Conservation (phyloP, 2,329 filamentous ascomycete genomes). For the Aspergillus jensenii region DNA sequence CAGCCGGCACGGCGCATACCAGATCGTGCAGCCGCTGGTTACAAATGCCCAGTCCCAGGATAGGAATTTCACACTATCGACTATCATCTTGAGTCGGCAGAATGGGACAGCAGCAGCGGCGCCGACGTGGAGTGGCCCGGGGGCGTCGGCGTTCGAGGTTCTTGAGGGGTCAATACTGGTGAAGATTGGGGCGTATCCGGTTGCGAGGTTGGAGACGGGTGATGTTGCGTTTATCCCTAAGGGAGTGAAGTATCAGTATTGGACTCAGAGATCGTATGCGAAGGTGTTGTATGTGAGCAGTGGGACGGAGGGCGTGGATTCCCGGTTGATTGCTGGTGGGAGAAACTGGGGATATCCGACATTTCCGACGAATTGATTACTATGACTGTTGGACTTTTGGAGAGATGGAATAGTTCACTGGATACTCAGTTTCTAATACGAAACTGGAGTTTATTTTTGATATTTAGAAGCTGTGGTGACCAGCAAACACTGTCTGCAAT, state of each 20-base stretch:
- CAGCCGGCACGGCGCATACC: slow-evolving; percentile 37
- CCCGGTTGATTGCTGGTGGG: slow-evolving; percentile 6
- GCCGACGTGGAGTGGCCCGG: slow-evolving; percentile 24
- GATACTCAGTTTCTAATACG: too few relatives aligned
- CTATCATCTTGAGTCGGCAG: slow-evolving; percentile 38
- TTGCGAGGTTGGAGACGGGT: slow-evolving; percentile 32
- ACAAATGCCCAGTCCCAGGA: slow-evolving; percentile 39
- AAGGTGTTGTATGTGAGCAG: slow-evolving; percentile 25
- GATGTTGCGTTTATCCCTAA: slow-evolving; percentile 43
- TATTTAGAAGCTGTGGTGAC: too few relatives aligned
- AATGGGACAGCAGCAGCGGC: slow-evolving; percentile 14
- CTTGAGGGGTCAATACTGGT: slow-evolving; percentile 39
- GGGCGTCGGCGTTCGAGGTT: slow-evolving; percentile 41
- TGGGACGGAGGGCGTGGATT: slow-evolving; percentile 18
- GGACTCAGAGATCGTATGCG: slow-evolving; percentile 25
- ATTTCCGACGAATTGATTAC: neutral
- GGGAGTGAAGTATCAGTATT: slow-evolving; percentile 35
- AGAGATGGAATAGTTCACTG: too few relatives aligned
- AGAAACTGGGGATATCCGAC: slow-evolving; percentile 2
- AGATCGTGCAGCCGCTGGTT: slow-evolving; percentile 47
- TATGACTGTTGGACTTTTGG: too few relatives aligned
- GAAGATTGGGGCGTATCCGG: slow-evolving; percentile 30
- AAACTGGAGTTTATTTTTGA: too few relatives aligned
- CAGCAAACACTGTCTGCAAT: too few relatives aligned
- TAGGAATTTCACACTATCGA: slow-evolving; percentile 46